Base-by-base conservation (phyloP, 1,284 basidiomycete genomes). In the Stygiomarasmius scandens region DNA sequence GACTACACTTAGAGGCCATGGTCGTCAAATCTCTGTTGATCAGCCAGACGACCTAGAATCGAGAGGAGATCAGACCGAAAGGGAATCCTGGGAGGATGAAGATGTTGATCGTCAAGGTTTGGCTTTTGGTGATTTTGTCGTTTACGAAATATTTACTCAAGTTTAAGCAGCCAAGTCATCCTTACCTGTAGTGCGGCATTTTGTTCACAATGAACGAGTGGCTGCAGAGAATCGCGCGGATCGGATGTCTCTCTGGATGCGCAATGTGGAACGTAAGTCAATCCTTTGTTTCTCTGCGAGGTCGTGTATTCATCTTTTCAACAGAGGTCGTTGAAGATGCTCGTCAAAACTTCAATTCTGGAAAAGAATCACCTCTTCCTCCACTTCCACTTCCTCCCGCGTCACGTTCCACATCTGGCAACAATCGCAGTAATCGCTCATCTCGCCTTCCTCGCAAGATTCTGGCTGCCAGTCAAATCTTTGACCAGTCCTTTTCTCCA, bases 281-380 rank as follows among this genome's bases (percentile, higher is more conserved):
- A 32, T n/a, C 46, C 51, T 5, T 55, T 54, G 54, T 49, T 20
- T 20, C 43, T 32, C 48, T 14, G 10, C 56, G 45, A 58, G 32
- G 60, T 63, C 57, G 41, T n/a, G 61, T 44, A 38, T 49, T 55
- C 58, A 29, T 20, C 61, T 54, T 50, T 52, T 47, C 46, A 68
- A 56, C 67, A 91, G 89, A 83, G 74, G 88, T 91, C 20, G 86
- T 91, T 9, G 86, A 90, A 66, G 89, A 90, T 63, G 85, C 89
- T 11, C 78, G 85, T 32, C 84, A 87, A 65, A 86, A 80, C 56
- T 92, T 92, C 63, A 83, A 80, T 25, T 80, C 84, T 12, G 82
- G 83, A n/a, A 61, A 65, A 48, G 67, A 75, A 23, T 69, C 72
- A 2, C 77, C 79, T 16, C 77, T 84, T 27, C 82, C 84, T 19